Evolutionary conservation across 1,139 yeast genomes (phyloP).

Genomic region (Yamadazyma sp.): DNA sequence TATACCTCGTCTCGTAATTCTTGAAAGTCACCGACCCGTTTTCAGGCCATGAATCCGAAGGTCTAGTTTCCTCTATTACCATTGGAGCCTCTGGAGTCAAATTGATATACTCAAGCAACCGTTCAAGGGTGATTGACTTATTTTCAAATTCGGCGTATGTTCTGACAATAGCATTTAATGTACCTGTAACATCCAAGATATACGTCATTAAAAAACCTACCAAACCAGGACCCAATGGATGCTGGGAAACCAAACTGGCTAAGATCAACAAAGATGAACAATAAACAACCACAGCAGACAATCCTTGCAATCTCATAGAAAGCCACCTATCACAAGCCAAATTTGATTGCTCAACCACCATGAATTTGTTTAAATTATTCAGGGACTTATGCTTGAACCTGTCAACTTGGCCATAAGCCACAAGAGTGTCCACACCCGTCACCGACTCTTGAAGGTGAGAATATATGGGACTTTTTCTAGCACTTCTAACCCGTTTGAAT

Average conservation of each 20-base stretch:
- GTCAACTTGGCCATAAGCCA: constrained; percentile 30
- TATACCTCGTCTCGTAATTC: constrained; percentile 33
- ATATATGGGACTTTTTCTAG: constrained; percentile 33
- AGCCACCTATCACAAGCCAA: constrained; percentile 37
- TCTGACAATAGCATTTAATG: constrained; percentile 32
- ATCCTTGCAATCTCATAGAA: constrained; percentile 36
- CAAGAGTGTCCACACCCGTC: constrained; percentile 36
- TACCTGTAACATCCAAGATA: constrained; percentile 31
- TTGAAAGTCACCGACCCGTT: constrained; percentile 30
- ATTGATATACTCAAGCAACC: constrained; percentile 35
- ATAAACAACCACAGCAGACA: constrained; percentile 33
- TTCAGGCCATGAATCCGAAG: constrained; percentile 30
- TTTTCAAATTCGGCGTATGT: constrained; percentile 38
- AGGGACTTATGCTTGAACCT: constrained; percentile 26
- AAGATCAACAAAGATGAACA: constrained; percentile 28
- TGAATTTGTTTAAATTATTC: constrained; percentile 21
- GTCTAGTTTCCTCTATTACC: constrained; percentile 26
- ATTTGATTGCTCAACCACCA: constrained; percentile 23
- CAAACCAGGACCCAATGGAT: constrained; percentile 29
- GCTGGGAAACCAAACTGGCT: constrained; percentile 20
- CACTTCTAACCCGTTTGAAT: constrained; percentile 33
- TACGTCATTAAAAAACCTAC: constrained; percentile 41
- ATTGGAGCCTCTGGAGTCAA: constrained; percentile 35
- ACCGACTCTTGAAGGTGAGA: constrained; percentile 40
- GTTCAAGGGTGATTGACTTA: constrained; percentile 33